Evolutionary conservation across 352 stramenopile genomes (phyloP).

Genomic region (Aphanomyces euteiches): DNA sequence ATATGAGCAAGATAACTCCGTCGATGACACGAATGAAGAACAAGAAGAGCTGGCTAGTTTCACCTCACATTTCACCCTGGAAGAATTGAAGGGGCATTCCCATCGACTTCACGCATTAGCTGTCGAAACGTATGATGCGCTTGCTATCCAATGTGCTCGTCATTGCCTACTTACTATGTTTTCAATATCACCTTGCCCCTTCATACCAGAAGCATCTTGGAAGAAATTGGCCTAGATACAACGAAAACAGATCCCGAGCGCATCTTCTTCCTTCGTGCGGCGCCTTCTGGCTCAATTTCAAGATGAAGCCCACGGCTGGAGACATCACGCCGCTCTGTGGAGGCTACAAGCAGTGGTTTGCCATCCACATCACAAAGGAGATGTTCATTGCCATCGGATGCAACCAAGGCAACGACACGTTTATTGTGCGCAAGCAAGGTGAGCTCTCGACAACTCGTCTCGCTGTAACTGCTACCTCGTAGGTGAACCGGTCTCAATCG

Average conservation of each 20-base stretch:
- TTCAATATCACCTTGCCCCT: background rate
- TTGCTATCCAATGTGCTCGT: slow-evolving; percentile 55
- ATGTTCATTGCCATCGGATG: background rate
- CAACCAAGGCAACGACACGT: slow-evolving; percentile 12
- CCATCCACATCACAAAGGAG: slow-evolving; percentile 6
- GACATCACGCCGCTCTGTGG: background rate
- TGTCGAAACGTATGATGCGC: slow-evolving; percentile 55
- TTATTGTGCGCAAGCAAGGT: background rate
- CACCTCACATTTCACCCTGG: slow-evolving; percentile 59
- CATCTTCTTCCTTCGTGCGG: too few species aligned
- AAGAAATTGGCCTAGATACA: too few species aligned
- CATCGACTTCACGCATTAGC: slow-evolving; percentile 56
- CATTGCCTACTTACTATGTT: slow-evolving; percentile 47
- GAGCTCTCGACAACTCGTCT: too few species aligned
- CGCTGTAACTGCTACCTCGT: background rate
- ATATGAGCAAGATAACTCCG: slow-evolving; percentile 42
- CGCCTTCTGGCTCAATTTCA: background rate
- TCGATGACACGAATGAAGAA: slow-evolving; percentile 60
- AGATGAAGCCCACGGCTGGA: background rate
- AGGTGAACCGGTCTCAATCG: background rate
- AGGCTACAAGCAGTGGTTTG: background rate
- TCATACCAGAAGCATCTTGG: slow-evolving; percentile 6
- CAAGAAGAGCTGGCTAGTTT: slow-evolving; percentile 53
- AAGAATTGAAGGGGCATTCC: slow-evolving; percentile 59
- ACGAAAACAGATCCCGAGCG: too few species aligned